phyloP scores from a whole-genome alignment of 1,284 basidiomycete species.

The Taiwanofungus camphoratus region DNA sequence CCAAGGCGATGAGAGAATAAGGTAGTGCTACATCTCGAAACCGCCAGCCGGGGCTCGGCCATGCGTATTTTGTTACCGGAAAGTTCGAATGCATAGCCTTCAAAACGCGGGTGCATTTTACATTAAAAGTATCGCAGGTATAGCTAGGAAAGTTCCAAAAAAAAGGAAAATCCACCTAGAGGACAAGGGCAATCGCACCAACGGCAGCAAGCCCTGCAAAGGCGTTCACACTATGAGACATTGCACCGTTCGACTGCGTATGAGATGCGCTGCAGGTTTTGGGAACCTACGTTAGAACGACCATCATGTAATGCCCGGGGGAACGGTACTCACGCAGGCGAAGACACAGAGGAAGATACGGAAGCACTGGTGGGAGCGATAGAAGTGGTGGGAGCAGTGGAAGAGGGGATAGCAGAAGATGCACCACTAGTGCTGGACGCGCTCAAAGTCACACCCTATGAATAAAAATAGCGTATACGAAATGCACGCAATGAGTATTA shows the following conservation, averaged over 20 bases:
- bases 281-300: slow-evolving; percentile 1
- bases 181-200: slow-evolving; percentile 34
- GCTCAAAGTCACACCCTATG: slow-evolving; percentile 46
- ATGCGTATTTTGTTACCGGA: no score
- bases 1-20: no score
- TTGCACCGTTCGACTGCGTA: slow-evolving; percentile 25
- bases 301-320: neutral
- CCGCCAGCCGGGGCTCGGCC: no score
- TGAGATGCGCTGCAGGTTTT: slow-evolving; percentile 11
- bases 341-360: slow-evolving; percentile 4
- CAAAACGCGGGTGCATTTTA: no score
- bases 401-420: slow-evolving; percentile 8
- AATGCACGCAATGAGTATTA: neutral
- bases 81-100: no score
- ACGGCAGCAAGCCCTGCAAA: slow-evolving; percentile 36
- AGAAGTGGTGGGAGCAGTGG: slow-evolving; percentile 4
- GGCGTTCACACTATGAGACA: slow-evolving; percentile 29
- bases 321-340: slow-evolving; percentile 2
- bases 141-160: no score
- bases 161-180: no score
- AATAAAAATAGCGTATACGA: neutral
- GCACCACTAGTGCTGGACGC: slow-evolving; percentile 13
- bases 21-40: no score
- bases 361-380: slow-evolving; percentile 9
- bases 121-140: no score